A percentile compares a stretch with the other conserved stretches of the same genome.
Conservation (phyloP, 2,329 filamentous ascomycete genomes). For the Cyclaneusma minus region DNA sequence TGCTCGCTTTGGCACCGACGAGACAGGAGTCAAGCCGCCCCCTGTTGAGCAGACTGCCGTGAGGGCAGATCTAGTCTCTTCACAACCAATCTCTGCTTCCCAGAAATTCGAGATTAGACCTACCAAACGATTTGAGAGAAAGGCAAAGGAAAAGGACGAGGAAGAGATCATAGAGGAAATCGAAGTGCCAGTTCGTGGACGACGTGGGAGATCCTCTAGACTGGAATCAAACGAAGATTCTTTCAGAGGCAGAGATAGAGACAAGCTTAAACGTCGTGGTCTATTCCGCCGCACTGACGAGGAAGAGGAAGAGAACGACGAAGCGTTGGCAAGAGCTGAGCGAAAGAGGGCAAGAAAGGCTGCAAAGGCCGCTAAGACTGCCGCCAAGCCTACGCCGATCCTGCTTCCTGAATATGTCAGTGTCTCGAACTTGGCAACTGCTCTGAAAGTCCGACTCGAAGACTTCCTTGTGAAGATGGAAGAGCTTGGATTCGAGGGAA, state of each 20-base stretch:
- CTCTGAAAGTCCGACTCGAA: slow-evolving; percentile 54
- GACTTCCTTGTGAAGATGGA: slow-evolving; percentile 62
- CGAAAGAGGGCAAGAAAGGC: slow-evolving; percentile 24
- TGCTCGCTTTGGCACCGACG: no score
- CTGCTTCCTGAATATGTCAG: slow-evolving; percentile 83
- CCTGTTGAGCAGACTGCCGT: no score
- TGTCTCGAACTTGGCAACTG: slow-evolving; percentile 64
- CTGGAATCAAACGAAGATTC: slow-evolving; percentile 7
- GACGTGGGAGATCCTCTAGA: no score
- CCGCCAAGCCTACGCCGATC: slow-evolving; percentile 40
- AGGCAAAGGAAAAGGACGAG: no score
- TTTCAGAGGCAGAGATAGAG: slow-evolving; percentile 14
- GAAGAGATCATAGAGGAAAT: no score
- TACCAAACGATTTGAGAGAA: no score
- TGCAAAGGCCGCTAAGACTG: slow-evolving; percentile 21
- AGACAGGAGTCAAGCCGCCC: no score
- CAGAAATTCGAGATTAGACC: no score
- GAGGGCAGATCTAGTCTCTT: no score
- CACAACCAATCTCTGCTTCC: no score
- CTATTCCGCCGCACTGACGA: slow-evolving; percentile 12
- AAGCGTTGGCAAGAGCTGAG: slow-evolving; percentile 12
- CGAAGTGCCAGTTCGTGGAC: no score
- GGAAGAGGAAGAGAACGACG: slow-evolving; percentile 16
- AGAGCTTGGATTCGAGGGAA: slow-evolving; percentile 79
- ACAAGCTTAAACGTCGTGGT: slow-evolving; percentile 15